Evolutionary conservation across 2,329 filamentous ascomycete species (phyloP), one percentile per base, ranked within the genome.

Genomic region (Alternaria rosae): DNA sequence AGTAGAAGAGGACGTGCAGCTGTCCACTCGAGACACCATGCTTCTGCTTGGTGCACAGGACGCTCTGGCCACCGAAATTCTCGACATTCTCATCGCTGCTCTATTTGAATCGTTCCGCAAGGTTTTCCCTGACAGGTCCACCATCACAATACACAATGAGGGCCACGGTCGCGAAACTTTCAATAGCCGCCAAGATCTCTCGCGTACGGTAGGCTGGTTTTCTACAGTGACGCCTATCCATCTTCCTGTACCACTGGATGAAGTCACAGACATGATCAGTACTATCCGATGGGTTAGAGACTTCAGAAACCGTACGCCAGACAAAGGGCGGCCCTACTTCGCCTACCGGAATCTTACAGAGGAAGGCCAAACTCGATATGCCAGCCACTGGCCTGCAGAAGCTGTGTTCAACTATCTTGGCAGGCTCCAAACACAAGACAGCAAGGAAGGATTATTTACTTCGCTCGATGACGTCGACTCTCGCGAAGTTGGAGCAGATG

Each of bases 141-240:
- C 79, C 1, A 79, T 82, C 4, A 77, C 80, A 0, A 80, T 85
- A 44, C 82, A 81, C 65, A 84, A 83, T 25, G 83, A 85, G 69
- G 82, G 82, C 0, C 83, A 85, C 48, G 83, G 83, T 8, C 74
- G 83, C 41, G 82, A 85, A 66, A 73, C 79, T 0, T 84, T 82
- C 77, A 78, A 83, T 52, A 51, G 76, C 0, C 76, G 76, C 3
- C 80, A 85, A 50, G 83, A 85, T 50, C 77, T 85, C 6, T 83
- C 83, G 3, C 78, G 82, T 6, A 85, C 83, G 1, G 78, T 85
- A 3, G 84, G 84, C 7, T 85, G 84, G 84, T 85, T 85, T 61
- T 85, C 83, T 1, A 82, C 82, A 8, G 51, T 78, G 12, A 67
- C 68, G 8, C 75, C 76, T 1, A 71, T 78, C 6, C 61, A 69